Evolutionary conservation across 305 asterid species (phyloP).

Genomic region (Solanum hybrid): DNA sequence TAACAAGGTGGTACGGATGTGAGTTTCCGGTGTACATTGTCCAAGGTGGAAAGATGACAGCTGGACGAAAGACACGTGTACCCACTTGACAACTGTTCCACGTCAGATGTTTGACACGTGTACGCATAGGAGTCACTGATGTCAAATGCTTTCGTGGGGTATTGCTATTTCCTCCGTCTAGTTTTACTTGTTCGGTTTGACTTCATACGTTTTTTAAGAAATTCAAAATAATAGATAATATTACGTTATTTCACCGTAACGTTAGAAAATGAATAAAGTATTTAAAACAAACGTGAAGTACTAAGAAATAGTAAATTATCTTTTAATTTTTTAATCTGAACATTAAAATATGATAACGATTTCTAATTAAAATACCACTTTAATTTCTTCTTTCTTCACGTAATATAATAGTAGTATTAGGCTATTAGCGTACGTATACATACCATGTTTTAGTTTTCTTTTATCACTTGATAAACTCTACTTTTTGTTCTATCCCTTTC

Average conservation of each 20-base stretch:
- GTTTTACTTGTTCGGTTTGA: background rate
- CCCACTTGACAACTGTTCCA: slow-evolving; percentile 16
- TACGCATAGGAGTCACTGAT: background rate
- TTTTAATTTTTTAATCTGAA: background rate
- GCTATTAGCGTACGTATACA: background rate
- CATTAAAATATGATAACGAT: background rate
- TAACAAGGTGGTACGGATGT: slow-evolving; percentile 14
- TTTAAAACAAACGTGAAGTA: background rate
- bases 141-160: background rate
- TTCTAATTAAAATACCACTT: background rate
- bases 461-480: background rate
- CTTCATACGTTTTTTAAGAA: background rate
- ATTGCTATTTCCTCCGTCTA: background rate
- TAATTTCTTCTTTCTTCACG: background rate
- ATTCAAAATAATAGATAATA: no score
- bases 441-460: background rate
- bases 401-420: background rate
- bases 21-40: background rate
- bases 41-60: slow-evolving; percentile 3
- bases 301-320: background rate
- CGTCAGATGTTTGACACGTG: slow-evolving; percentile 13
- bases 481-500: background rate
- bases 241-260: no score
- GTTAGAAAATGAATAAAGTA: no score
- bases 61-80: slow-evolving; percentile 9